Evolutionary conservation across 495 filamentous ascomycete species (phyloP).

Genomic region (Neurospora sp.): DNA sequence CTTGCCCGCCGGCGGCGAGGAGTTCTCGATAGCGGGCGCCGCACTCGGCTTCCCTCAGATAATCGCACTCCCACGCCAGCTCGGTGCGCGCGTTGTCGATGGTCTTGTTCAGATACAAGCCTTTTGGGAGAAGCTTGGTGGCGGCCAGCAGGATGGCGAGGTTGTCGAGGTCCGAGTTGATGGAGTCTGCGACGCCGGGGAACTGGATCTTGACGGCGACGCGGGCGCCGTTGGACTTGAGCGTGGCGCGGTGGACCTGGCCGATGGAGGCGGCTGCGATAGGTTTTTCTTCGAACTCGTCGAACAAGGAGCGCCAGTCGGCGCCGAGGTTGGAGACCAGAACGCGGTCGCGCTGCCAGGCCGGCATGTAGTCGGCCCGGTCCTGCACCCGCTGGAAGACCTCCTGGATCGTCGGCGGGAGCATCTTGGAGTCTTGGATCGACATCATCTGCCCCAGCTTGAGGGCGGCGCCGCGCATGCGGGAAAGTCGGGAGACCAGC

Average conservation of each 20-base stretch:
- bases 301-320: slow-evolving; percentile 78
- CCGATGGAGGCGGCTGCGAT: slow-evolving; percentile 97
- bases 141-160: slow-evolving; percentile 83
- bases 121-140: slow-evolving; percentile 78
- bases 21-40: slow-evolving; percentile 63
- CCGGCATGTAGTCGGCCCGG: slow-evolving; percentile 95
- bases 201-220: slow-evolving; percentile 98
- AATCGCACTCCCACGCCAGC: slow-evolving; percentile 96
- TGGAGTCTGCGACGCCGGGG: slow-evolving; percentile 90
- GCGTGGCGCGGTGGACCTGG: slow-evolving; percentile 79
- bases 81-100: slow-evolving; percentile 94
- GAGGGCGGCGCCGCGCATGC: slow-evolving; percentile 96
- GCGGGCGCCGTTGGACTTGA: slow-evolving; percentile 60
- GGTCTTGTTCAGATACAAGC: slow-evolving; percentile 90
- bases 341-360: slow-evolving; percentile 80
- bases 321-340: slow-evolving; percentile 66
- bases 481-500: slow-evolving; percentile 81
- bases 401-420: slow-evolving; percentile 72
- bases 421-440: slow-evolving; percentile 96
- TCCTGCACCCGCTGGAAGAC: slow-evolving; percentile 93
- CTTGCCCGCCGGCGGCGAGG: slow-evolving; percentile 42
- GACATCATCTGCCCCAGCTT: slow-evolving; percentile 97
- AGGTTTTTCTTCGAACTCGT: slow-evolving; percentile 77
- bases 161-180: slow-evolving; percentile 91
- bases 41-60: slow-evolving; percentile 75